phyloP scores from a whole-genome alignment of 164 flowering plant species.

The Umbilicus rupestris region DNA sequence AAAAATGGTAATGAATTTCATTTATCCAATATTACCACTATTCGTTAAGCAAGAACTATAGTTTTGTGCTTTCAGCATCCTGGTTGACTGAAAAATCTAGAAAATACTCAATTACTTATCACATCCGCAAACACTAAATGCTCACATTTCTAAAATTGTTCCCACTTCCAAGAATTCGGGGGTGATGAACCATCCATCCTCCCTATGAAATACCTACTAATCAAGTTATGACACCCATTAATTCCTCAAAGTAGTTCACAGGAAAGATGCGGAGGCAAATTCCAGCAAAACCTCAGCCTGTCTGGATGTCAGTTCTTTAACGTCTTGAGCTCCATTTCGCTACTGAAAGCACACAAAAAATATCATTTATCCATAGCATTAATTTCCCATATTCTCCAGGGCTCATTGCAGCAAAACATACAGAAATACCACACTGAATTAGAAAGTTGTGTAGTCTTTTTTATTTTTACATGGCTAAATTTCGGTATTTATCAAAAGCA shows the following conservation, averaged over 20 bases:
- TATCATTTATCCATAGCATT: background rate
- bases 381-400: background rate
- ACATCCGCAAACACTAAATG: background rate
- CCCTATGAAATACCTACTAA: background rate
- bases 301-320: slow-evolving; percentile 10
- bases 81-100: too few relatives aligned
- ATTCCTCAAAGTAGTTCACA: background rate
- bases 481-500: too few relatives aligned
- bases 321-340: slow-evolving; percentile 17
- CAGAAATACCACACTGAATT: too few relatives aligned
- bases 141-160: background rate
- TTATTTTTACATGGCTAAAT: too few relatives aligned
- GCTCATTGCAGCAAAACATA: background rate
- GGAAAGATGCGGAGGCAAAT: background rate
- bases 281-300: background rate
- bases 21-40: too few relatives aligned
- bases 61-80: too few relatives aligned
- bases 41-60: too few relatives aligned
- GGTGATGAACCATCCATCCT: background rate
- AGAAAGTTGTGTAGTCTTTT: too few relatives aligned
- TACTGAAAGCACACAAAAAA: slow-evolving; percentile 16
- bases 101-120: too few relatives aligned
- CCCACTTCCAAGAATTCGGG: background rate
- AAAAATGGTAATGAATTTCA: too few relatives aligned
- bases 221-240: background rate